phyloP scores from a whole-genome alignment of 192 early-diverging fungal genomes.

The Backusella mclennaniae region DNA sequence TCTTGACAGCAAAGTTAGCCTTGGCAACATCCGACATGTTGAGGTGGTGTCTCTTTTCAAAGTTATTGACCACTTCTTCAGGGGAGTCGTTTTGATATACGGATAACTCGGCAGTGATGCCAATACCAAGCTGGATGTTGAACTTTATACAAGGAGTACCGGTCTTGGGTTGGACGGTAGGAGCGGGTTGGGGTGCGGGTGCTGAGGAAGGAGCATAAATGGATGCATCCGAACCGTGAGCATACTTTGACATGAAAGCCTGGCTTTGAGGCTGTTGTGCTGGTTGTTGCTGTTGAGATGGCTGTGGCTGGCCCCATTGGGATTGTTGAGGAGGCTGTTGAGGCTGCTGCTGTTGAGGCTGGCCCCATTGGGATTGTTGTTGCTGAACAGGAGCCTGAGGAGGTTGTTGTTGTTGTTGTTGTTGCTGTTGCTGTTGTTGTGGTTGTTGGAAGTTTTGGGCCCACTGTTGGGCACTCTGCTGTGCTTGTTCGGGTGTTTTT shows the following conservation, averaged over 20 bases:
- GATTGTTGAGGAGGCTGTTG: background rate
- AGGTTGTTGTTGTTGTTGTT: background rate
- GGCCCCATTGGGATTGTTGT: background rate
- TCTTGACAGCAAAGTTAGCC: background rate
- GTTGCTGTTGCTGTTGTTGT: background rate
- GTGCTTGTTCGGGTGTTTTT: background rate
- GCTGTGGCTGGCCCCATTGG: background rate
- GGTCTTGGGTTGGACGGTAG: background rate
- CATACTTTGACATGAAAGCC: background rate
- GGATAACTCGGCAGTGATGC: conserved; percentile 15
- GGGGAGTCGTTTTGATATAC: conserved; percentile 17
- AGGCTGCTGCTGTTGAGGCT: background rate
- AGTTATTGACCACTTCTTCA: conserved; percentile 2
- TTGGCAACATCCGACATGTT: conserved; percentile 10
- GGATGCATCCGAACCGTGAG: conserved; percentile 1
- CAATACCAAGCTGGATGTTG: conserved; percentile 18
- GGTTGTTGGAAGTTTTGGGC: background rate
- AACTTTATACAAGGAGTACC: conserved; percentile 3
- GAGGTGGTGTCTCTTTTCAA: conserved; percentile 17
- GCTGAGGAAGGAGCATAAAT: background rate
- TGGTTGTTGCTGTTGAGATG: background rate
- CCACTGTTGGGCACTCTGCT: background rate
- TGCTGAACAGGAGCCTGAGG: background rate
- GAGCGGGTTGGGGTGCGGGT: background rate
- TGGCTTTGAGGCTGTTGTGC: background rate